A percentile compares a stretch with the other conserved stretches of the same genome.
Evolutionary conservation across 192 early-diverging fungal species (phyloP).

Genomic region (Chytriomyces sp.): DNA sequence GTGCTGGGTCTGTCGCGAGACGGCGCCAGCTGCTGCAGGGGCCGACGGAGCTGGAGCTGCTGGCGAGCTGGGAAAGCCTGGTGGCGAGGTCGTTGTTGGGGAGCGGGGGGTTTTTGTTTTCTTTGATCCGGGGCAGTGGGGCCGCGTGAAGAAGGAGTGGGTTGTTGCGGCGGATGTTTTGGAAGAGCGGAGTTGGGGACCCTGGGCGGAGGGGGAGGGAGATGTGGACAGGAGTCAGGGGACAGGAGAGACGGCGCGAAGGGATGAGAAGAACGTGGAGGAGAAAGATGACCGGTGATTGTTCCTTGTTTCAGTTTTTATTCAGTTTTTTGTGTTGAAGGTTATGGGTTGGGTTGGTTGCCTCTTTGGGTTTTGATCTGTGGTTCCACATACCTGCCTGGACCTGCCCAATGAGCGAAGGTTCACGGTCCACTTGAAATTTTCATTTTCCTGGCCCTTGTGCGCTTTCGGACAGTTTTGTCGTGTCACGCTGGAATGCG

Average conservation of each 20-base stretch:
- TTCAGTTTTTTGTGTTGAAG: not conserved
- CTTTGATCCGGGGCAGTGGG: conserved; percentile 91
- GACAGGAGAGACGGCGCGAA: not conserved
- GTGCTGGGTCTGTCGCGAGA: conserved; percentile 92
- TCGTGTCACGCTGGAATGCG: no score
- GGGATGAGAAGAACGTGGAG: not conserved
- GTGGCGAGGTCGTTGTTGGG: conserved; percentile 44
- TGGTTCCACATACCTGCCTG: no score
- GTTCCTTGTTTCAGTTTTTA: not conserved
- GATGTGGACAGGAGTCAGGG: not conserved
- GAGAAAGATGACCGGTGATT: not conserved
- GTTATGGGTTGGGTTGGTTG: no score
- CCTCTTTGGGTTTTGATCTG: no score
- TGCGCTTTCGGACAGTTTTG: no score
- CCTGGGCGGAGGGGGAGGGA: not conserved
- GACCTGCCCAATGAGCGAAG: no score
- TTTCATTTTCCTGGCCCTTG: no score
- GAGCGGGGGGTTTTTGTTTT: conserved; percentile 90
- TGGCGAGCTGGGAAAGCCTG: no score
- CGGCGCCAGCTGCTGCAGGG: not conserved
- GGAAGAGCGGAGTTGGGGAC: conserved; percentile 68
- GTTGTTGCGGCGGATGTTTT: conserved; percentile 83
- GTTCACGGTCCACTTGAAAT: no score
- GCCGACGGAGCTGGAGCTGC: not conserved
- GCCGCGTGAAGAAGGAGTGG: conserved; percentile 87